phyloP scores from a whole-genome alignment of 495 filamentous ascomycete genomes.

The Aspergillus sclerotioniger region DNA sequence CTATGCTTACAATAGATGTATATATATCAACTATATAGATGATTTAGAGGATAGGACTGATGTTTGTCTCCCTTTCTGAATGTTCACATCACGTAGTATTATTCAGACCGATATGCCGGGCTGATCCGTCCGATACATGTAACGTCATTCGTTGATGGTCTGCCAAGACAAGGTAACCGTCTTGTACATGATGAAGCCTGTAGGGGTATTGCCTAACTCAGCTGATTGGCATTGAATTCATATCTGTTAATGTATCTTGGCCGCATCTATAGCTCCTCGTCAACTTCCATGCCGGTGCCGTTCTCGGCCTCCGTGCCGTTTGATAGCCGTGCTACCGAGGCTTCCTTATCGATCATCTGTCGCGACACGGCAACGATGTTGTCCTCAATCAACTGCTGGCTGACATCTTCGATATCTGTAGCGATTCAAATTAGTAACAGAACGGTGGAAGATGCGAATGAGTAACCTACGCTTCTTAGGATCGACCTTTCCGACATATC shows the following conservation, averaged over 20 bases:
- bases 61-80: too few relatives aligned
- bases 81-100: too few relatives aligned
- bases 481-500: constrained; percentile 98
- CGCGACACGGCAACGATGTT: constrained; percentile 95
- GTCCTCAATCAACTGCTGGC: constrained; percentile 94
- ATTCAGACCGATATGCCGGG: neutral
- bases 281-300: constrained; percentile 57
- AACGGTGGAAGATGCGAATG: neutral
- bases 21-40: neutral
- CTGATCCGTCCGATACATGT: neutral
- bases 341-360: constrained; percentile 99
- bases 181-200: constrained; percentile 8
- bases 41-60: too few relatives aligned
- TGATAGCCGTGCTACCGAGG: constrained; percentile 59
- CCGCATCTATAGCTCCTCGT: constrained; percentile 53
- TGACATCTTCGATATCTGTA: constrained; percentile 85
- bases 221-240: constrained; percentile 2
- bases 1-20: neutral
- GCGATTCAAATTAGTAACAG: neutral
- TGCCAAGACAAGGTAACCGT: neutral
- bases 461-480: constrained; percentile 84
- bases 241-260: neutral
- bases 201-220: neutral
- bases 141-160: constrained; percentile 15
- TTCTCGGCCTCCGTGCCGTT: constrained; percentile 52